A percentile compares a stretch with the other conserved stretches of the same genome.
These are phyloP conservation scores for Aspergillus sp. DNA, from an alignment of 2,329 filamentous ascomycete genomes.

Conservation along the genomic window DNA sequence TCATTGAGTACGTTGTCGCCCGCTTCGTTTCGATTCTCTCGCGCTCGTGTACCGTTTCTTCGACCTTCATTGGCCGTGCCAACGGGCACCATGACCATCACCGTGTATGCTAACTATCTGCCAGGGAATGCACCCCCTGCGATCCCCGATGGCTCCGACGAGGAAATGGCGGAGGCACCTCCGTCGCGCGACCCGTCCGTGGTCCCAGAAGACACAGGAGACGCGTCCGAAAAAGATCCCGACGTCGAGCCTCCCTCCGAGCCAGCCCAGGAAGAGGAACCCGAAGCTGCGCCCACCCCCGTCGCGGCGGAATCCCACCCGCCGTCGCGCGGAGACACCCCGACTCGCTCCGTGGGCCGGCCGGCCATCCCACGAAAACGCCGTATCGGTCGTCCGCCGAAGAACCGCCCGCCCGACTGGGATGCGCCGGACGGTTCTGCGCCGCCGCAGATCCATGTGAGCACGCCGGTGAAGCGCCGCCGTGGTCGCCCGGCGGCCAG, in stretches of 20 bases:
- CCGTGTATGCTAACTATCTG: constrained; percentile 17
- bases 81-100: background rate
- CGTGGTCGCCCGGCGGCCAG: constrained; percentile 56
- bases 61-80: background rate
- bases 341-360: constrained; percentile 44
- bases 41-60: background rate
- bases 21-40: background rate
- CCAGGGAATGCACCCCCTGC: constrained; percentile 43
- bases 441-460: constrained; percentile 40
- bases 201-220: constrained; percentile 32
- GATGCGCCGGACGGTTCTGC: constrained; percentile 54
- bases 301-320: constrained; percentile 36
- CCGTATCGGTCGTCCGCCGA: constrained; percentile 79
- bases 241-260: constrained; percentile 28
- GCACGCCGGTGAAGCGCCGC: constrained; percentile 55
- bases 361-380: constrained; percentile 66
- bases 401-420: constrained; percentile 79
- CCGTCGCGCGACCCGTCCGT: constrained; percentile 31
- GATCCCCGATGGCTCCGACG: constrained; percentile 44
- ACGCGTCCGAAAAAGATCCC: constrained; percentile 24
- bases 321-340: constrained; percentile 51
- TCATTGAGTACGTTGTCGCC: constrained; percentile 39
- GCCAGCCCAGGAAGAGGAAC: constrained; percentile 46
- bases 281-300: constrained; percentile 34
- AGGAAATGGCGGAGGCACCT: constrained; percentile 42